Evolutionary conservation across 106 monocot species (phyloP).

Genomic region (Apostasia ramifera): DNA sequence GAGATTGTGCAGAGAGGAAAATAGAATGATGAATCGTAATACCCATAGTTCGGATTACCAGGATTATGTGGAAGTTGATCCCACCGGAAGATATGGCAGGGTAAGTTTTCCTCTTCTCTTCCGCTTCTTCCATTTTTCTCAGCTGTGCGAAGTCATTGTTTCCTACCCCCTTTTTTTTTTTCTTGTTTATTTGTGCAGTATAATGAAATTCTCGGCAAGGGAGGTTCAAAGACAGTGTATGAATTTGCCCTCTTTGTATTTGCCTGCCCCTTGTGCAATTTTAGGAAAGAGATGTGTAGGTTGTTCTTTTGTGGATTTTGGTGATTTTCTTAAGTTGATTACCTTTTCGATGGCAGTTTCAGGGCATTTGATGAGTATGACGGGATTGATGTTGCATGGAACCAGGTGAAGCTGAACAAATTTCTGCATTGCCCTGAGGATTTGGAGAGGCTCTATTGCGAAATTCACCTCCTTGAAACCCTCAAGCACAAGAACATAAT

Average conservation of each 20-base stretch:
- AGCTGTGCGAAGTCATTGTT: background rate
- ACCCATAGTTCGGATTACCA: conserved; percentile 20
- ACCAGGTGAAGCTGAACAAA: conserved; percentile 62
- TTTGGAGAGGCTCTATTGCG: conserved; percentile 68
- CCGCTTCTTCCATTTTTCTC: background rate
- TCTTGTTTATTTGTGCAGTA: conserved; percentile 37
- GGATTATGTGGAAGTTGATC: conserved; percentile 81
- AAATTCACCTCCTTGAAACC: conserved; percentile 72
- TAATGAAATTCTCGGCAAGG: conserved; percentile 66
- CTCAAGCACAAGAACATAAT: conserved; percentile 49
- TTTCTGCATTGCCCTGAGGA: conserved; percentile 43
- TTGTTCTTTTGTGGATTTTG: background rate
- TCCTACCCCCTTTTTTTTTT: background rate
- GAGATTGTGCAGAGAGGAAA: too few species aligned
- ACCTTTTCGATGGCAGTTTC: conserved; percentile 25
- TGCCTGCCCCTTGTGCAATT: background rate
- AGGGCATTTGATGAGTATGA: conserved; percentile 63
- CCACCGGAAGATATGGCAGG: conserved; percentile 88
- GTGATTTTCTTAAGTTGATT: background rate
- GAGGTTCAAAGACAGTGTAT: conserved; percentile 68
- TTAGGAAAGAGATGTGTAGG: background rate
- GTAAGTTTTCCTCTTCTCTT: conserved; percentile 15
- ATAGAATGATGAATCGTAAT: too few species aligned
- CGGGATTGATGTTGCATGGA: conserved; percentile 80
- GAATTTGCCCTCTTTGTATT: background rate